These are phyloP conservation scores for Boletales sp. DNA, from an alignment of 768 basidiomycete genomes.

Conservation along the genomic window DNA sequence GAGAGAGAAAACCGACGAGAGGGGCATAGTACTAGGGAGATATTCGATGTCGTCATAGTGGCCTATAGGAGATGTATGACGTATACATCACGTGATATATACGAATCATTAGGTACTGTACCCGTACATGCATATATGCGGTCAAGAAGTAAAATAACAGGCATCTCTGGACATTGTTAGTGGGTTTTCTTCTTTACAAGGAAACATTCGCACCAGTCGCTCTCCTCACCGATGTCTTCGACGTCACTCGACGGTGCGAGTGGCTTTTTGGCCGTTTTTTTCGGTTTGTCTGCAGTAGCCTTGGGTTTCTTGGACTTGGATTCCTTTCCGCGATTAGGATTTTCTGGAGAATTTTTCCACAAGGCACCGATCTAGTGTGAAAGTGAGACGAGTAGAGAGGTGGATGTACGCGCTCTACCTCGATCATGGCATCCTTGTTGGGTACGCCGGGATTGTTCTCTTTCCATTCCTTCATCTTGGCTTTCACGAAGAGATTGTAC, in stretches of 20 bases:
- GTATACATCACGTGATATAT: slow-evolving; percentile 16
- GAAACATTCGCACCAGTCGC: slow-evolving; percentile 10
- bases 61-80: slow-evolving; percentile 18
- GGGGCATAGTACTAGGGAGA: too few relatives aligned
- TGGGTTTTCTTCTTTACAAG: neutral
- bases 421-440: slow-evolving; percentile 53
- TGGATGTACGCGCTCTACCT: slow-evolving; percentile 28
- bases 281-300: slow-evolving; percentile 20
- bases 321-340: slow-evolving; percentile 58
- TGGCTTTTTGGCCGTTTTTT: slow-evolving; percentile 12
- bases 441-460: slow-evolving; percentile 44
- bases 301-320: slow-evolving; percentile 46
- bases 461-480: slow-evolving; percentile 55
- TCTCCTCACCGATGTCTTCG: slow-evolving; percentile 23
- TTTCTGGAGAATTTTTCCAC: slow-evolving; percentile 60
- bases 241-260: slow-evolving; percentile 19
- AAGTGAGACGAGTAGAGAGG: slow-evolving; percentile 4
- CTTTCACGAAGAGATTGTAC: slow-evolving; percentile 56
- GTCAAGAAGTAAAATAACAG: slow-evolving; percentile 10
- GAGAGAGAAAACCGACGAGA: neutral
- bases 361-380: slow-evolving; percentile 46
- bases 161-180: slow-evolving; percentile 4
- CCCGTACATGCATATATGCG: neutral
- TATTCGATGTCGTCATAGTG: slow-evolving; percentile 12
- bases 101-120: too few relatives aligned